Percentiles rank a stretch among this genome's conserved stretches.
Evolutionary conservation across 2,329 filamentous ascomycete genomes (phyloP).

Genomic region (Uncinocarpus reesii): DNA sequence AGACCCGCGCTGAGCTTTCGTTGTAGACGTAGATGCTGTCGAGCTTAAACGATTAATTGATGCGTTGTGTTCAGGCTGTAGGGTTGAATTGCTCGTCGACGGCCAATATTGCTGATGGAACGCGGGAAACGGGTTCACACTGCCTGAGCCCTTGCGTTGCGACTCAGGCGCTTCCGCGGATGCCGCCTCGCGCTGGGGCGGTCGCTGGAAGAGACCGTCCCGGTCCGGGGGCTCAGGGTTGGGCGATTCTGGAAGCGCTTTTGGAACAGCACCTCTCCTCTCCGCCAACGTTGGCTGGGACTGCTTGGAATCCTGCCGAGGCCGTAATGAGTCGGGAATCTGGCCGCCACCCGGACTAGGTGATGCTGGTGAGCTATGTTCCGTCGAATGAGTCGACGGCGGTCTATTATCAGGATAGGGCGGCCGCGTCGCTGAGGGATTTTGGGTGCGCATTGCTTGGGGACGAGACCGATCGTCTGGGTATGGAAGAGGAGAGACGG

Average conservation of each 20-base stretch:
- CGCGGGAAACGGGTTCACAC: constrained; percentile 39
- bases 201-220: constrained; percentile 67
- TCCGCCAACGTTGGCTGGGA: constrained; percentile 59
- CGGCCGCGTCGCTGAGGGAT: constrained; percentile 24
- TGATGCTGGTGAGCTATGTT: constrained; percentile 24
- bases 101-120: constrained; percentile 56
- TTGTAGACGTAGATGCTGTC: constrained; percentile 87
- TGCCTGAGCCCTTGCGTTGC: constrained; percentile 17
- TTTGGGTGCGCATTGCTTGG: constrained; percentile 28
- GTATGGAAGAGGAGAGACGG: constrained; percentile 61
- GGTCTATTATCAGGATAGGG: constrained; percentile 29
- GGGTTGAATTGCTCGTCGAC: constrained; percentile 28
- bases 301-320: constrained; percentile 44
- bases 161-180: constrained; percentile 15
- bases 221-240: constrained; percentile 66
- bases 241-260: constrained; percentile 71
- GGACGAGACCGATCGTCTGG: constrained; percentile 52
- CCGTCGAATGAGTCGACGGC: constrained; percentile 15
- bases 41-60: constrained; percentile 58
- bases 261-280: constrained; percentile 61
- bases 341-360: constrained; percentile 26
- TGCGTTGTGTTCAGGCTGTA: constrained; percentile 41
- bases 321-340: constrained; percentile 34
- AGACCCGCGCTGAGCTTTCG: constrained; percentile 79
- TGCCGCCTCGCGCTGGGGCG: constrained; percentile 36